Evolutionary conservation across 1,284 basidiomycete genomes (phyloP), one percentile per base, ranked within the genome.

Genomic region (Trametes pubescens): DNA sequence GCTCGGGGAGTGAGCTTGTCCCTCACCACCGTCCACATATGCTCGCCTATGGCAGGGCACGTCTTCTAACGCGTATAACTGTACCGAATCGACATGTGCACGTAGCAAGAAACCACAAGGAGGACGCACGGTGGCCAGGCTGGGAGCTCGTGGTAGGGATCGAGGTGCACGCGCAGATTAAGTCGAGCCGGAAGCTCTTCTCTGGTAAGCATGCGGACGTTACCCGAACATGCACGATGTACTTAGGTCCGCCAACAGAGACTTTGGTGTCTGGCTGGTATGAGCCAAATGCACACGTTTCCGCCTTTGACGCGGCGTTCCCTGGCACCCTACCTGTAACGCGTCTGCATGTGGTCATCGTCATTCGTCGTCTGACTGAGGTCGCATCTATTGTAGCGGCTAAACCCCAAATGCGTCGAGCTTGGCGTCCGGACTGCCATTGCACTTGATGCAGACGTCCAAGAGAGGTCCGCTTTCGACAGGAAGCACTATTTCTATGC

Each of bases 401-500:
- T 99, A 59, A 95, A 97, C 70, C 82, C 85, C 0, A 86, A 86
- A 75, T 94, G 95, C 52, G 89, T 98, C 2, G 84, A 92, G 63
- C 84, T 98, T 1, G 94, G 93, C 1, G 75, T 96, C 0, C 82
- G 93, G 18, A 92, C 95, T 0, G 92, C 96, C 0, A 73, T 97
- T 1, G 96, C 96, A 1, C 82, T 99, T 35, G 80, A 89, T 38
- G 90, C 93, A 49, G 69, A 85, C 0, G 83, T 99, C 10, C 92
- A 94, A 70, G 71, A 70, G 0, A 82, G 84, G n/a, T 96, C 93
- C 0, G 84, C 91, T 1, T 98, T 98, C 70, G 97, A 99, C 78
- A 84, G 97, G 70, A 99, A 99, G 76, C 97, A 99, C 76, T 99
- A 99, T 76, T 99, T 99, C 78, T 99, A 99, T 75, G 87, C 94